phyloP scores from a whole-genome alignment of 2,329 filamentous ascomycete genomes.

The Colletotrichum sp. region DNA sequence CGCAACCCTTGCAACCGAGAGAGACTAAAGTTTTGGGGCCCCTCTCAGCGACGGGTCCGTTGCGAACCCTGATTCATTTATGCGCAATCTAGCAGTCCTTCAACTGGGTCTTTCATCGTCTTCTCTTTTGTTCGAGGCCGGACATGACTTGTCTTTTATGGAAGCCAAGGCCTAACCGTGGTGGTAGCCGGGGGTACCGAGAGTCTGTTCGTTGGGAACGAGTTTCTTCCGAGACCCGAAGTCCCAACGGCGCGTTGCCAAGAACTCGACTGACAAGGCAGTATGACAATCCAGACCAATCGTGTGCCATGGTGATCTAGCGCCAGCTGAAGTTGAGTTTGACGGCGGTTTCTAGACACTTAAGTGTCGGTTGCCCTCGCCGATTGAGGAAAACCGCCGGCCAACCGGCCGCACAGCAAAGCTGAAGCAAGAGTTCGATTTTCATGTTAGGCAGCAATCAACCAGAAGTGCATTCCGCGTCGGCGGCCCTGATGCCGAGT shows the following conservation, averaged over 20 bases:
- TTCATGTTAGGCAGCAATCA: background rate
- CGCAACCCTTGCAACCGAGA: conserved; percentile 1
- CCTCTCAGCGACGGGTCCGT: background rate
- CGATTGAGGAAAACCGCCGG: background rate
- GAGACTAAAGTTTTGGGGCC: background rate
- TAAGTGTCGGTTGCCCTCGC: background rate
- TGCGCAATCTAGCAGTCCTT: background rate
- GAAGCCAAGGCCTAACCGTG: background rate
- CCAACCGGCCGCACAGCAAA: background rate
- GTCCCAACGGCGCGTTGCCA: background rate
- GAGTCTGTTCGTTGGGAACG: background rate
- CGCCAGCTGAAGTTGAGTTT: background rate
- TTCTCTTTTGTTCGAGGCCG: background rate
- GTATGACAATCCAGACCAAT: background rate
- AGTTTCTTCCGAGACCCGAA: background rate
- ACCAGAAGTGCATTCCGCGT: background rate
- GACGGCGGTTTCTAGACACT: background rate
- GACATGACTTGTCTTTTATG: background rate
- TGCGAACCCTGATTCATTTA: conserved; percentile 6
- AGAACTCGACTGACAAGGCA: background rate
- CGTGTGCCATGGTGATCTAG: background rate
- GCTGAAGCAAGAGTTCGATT: background rate
- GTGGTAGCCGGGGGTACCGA: background rate
- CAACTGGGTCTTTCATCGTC: background rate
- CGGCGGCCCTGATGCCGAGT: background rate